phyloP scores from a whole-genome alignment of 345 rosid species.

The Eucalyptus globulus region DNA sequence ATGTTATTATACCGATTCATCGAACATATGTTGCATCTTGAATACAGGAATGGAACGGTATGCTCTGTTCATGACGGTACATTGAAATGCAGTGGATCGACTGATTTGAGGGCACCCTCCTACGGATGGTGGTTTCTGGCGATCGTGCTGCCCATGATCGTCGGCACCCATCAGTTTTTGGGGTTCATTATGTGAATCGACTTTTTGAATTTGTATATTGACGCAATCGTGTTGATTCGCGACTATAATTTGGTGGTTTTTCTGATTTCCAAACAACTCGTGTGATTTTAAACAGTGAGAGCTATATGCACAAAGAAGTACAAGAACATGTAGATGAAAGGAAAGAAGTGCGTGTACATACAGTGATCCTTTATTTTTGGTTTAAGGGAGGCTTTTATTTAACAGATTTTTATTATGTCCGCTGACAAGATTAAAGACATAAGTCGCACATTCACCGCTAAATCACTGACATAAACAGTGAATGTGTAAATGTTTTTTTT shows the following conservation, averaged over 20 bases:
- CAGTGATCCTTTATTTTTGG: not conserved
- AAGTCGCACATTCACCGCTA: not conserved
- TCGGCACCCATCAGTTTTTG: not conserved
- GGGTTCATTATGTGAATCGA: not conserved
- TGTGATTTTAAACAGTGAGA: not conserved
- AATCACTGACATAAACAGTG: not conserved
- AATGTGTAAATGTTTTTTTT: not conserved
- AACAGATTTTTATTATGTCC: not conserved
- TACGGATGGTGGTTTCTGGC: slow-evolving; percentile 14
- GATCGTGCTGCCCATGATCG: not conserved
- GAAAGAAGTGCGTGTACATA: not conserved
- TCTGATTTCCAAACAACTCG: not conserved
- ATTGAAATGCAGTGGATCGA: slow-evolving; percentile 10
- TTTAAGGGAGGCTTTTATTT: not conserved
- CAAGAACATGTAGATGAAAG: not conserved
- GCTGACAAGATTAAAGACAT: not conserved
- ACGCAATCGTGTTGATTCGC: not conserved
- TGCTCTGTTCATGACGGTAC: slow-evolving; percentile 19
- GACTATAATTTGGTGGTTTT: not conserved
- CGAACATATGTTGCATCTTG: not conserved
- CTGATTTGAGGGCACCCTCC: not conserved
- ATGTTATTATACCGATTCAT: not conserved
- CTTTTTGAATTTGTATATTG: not conserved
- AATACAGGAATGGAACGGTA: slow-evolving; percentile 17
- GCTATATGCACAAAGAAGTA: not conserved